Evolutionary conservation across 768 basidiomycete species (phyloP).

Genomic region (Suillus fuscotomentosus): DNA sequence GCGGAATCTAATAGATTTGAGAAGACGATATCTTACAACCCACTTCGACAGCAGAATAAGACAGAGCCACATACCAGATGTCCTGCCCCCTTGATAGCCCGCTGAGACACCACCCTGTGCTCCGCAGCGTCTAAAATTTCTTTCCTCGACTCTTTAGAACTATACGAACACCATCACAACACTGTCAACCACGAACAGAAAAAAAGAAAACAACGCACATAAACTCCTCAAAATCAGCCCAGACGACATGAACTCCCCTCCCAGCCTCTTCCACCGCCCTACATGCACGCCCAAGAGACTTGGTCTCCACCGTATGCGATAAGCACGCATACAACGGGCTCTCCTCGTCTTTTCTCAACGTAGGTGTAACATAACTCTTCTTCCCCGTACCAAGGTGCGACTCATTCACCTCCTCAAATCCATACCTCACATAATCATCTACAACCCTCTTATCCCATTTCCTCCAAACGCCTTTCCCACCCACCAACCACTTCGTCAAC

Average conservation of each 20-base stretch:
- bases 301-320: slow-evolving; percentile 25
- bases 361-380: slow-evolving; percentile 17
- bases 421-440: neutral
- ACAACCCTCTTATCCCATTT: neutral
- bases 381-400: neutral
- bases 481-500: slow-evolving; percentile 17
- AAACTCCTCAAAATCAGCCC: slow-evolving; percentile 31
- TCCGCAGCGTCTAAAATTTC: slow-evolving; percentile 29
- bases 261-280: slow-evolving; percentile 11
- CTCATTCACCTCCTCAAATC: neutral
- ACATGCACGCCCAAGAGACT: slow-evolving; percentile 21
- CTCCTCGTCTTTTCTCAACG: slow-evolving; percentile 30
- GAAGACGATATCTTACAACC: neutral
- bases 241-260: slow-evolving; percentile 24
- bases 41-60: neutral
- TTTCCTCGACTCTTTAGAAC: slow-evolving; percentile 23
- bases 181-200: neutral
- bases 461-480: neutral
- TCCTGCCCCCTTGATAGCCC: slow-evolving; percentile 25
- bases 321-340: slow-evolving; percentile 22
- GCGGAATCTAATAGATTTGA: slow-evolving; percentile 19
- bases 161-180: neutral
- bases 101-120: slow-evolving; percentile 18
- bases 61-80: slow-evolving; percentile 22
- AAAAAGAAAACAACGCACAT: slow-evolving; percentile 14